A percentile compares a stretch with the other conserved stretches of the same genome.
These are phyloP conservation scores for Sporothrix euskadiensis DNA, from an alignment of 2,329 filamentous ascomycete genomes.

Conservation along the genomic window DNA sequence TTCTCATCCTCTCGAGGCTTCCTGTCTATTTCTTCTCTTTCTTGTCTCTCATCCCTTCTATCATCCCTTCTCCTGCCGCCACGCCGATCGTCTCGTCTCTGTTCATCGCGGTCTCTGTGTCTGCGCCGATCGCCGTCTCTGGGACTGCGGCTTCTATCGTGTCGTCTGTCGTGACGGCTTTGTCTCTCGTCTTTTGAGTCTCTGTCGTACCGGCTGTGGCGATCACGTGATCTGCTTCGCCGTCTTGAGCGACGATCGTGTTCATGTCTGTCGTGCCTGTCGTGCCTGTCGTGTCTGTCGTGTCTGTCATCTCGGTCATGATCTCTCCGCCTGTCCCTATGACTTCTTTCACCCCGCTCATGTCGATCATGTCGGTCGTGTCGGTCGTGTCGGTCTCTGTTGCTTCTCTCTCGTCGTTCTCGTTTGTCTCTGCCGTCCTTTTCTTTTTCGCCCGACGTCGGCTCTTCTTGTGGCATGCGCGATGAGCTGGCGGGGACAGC, in stretches of 20 bases:
- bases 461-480: background rate
- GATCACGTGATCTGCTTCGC: background rate
- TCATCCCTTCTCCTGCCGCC: background rate
- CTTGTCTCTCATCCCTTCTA: background rate
- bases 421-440: constrained; percentile 15
- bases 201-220: background rate
- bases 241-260: background rate
- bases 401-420: background rate
- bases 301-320: background rate
- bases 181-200: background rate
- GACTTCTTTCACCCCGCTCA: background rate
- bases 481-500: constrained; percentile 24
- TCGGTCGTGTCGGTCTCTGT: background rate
- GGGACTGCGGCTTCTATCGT: background rate
- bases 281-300: constrained; percentile 21
- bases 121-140: background rate
- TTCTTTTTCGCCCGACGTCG: constrained; percentile 50
- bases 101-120: background rate
- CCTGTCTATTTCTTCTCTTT: background rate
- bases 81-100: background rate
- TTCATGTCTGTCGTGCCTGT: constrained; percentile 21
- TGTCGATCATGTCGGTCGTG: background rate
- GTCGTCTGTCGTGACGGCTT: background rate
- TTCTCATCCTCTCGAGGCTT: background rate
- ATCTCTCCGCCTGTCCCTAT: constrained; percentile 2